These are phyloP conservation scores for Nematodospora valgi DNA, from an alignment of 805 yeast genomes.

Conservation along the genomic window DNA sequence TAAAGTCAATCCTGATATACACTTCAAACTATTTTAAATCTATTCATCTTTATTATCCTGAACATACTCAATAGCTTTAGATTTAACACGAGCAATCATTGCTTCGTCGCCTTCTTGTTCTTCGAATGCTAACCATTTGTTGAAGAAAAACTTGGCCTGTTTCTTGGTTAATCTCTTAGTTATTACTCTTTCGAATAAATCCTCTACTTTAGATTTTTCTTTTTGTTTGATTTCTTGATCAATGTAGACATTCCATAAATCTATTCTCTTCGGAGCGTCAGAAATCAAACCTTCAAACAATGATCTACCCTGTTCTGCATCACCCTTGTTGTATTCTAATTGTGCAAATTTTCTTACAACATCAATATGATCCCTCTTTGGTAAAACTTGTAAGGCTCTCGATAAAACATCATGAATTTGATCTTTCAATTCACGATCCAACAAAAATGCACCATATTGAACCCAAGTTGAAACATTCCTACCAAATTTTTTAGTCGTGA, in stretches of 20 bases:
- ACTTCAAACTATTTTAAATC: too few species aligned
- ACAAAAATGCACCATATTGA: constrained; percentile 70
- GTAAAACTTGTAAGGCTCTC: constrained; percentile 65
- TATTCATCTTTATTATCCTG: constrained; percentile 18
- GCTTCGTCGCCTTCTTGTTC: constrained; percentile 64
- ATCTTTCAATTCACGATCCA: constrained; percentile 54
- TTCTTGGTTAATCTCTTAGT: constrained; percentile 68
- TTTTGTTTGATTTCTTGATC: constrained; percentile 84
- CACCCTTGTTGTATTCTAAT: constrained; percentile 83
- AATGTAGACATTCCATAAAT: constrained; percentile 91
- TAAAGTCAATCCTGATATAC: too few species aligned
- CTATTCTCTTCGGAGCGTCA: constrained; percentile 88
- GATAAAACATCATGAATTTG: constrained; percentile 73
- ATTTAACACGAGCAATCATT: constrained; percentile 79
- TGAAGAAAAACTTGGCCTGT: constrained; percentile 93
- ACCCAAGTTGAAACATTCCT: constrained; percentile 74
- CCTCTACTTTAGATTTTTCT: constrained; percentile 67
- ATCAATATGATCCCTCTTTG: constrained; percentile 72
- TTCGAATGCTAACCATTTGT: constrained; percentile 85
- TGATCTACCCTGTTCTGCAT: constrained; percentile 91
- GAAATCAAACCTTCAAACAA: constrained; percentile 88
- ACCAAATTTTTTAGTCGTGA: constrained; percentile 74
- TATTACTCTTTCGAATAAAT: constrained; percentile 73
- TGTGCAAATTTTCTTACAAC: constrained; percentile 86
- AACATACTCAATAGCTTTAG: constrained; percentile 82